Base-by-base conservation (phyloP, 495 filamentous ascomycete species). In the Aspergillus heteromorphus region DNA sequence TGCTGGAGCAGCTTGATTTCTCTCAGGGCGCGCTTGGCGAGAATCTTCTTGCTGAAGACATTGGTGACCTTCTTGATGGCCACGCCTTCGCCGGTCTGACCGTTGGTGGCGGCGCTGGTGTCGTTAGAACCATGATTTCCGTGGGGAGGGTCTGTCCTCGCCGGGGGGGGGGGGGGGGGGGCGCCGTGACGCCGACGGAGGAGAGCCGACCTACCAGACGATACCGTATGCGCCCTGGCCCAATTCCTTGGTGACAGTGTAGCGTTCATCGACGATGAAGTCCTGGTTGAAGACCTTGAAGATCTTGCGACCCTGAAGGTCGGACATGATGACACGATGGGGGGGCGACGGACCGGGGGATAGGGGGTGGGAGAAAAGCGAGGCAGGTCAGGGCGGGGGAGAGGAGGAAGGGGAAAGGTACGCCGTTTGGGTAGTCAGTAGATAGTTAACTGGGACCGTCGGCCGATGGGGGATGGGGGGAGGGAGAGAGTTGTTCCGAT, bases 231-330 rank as follows among this genome's bases (percentile, higher is more conserved):
- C 95, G 57, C 93, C 93, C 67, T 98, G 93, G 20, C 95, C 93
- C 40, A 98, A 80, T 76, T 98, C 93, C 80, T 98, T 98, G 50
- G 92, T 98, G 57, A 98, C 93, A 66, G 87, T 95, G 76, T 98
- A 98, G 48, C 95, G 83, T 73, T 97, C 92, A 68, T 96, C 95
- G 57, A 98, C 93, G 59, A 97, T 87, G 65, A 98, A 98, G 77
- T 98, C 93, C 71, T 98, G 93, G 81, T 97, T 97, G 78, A 98
- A 98, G 66, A 97, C 93, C 87, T 97, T 97, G 83, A 97, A 98
- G 72, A 91, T 81, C 79, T 95, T 96, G 67, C 92, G 88, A 66
- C 89, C 89, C 59, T 85, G 83, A 48, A 95, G 76, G 69, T 91
- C 87, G 62, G 81, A 76, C 88, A 91, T 92, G 66, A 31, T 57